A percentile compares a stretch with the other conserved stretches of the same genome.
Conservation (phyloP, 1,139 yeast genomes). For the Geotrichum phurueaensis region DNA sequence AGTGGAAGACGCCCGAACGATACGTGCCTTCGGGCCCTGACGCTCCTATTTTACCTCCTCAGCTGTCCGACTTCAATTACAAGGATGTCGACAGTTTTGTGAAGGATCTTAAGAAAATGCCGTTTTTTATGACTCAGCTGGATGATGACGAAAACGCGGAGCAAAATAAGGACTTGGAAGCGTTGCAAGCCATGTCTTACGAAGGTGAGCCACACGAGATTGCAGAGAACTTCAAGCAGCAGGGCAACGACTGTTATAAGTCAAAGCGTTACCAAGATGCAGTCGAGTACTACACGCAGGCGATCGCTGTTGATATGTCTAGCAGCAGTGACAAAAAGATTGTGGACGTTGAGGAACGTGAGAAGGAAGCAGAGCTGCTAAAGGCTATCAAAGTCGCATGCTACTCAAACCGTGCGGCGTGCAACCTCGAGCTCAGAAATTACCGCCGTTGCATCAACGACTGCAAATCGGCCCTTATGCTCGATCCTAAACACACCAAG, state of each 20-base stretch:
- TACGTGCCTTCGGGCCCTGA: slow-evolving; percentile 66
- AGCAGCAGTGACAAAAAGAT: slow-evolving; percentile 34
- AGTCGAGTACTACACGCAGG: slow-evolving; percentile 70
- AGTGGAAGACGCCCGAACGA: slow-evolving; percentile 39
- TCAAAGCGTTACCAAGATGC: slow-evolving; percentile 70
- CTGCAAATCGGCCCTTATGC: slow-evolving; percentile 60
- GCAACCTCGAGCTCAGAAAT: slow-evolving; percentile 71
- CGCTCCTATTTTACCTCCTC: slow-evolving; percentile 80
- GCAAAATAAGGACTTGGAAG: slow-evolving; percentile 64
- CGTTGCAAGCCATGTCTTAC: slow-evolving; percentile 82
- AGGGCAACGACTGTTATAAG: slow-evolving; percentile 84
- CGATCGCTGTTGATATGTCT: slow-evolving; percentile 53
- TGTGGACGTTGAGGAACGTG: slow-evolving; percentile 9
- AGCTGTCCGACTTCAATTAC: slow-evolving; percentile 52
- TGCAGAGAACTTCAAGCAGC: slow-evolving; percentile 82
- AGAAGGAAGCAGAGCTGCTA: slow-evolving; percentile 13
- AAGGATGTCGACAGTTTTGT: slow-evolving; percentile 64
- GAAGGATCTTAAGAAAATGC: slow-evolving; percentile 73
- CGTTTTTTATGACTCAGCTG: slow-evolving; percentile 88
- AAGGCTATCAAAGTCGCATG: slow-evolving; percentile 51
- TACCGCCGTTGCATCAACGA: slow-evolving; percentile 83
- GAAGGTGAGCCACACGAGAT: slow-evolving; percentile 94
- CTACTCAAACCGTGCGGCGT: slow-evolving; percentile 80
- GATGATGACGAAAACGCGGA: slow-evolving; percentile 76
- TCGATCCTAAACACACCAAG: slow-evolving; percentile 68